A percentile compares a stretch with the other conserved stretches of the same genome.
These are phyloP conservation scores for Annulohypoxylon moriforme DNA, from an alignment of 495 filamentous ascomycete species.

Conservation along the genomic window DNA sequence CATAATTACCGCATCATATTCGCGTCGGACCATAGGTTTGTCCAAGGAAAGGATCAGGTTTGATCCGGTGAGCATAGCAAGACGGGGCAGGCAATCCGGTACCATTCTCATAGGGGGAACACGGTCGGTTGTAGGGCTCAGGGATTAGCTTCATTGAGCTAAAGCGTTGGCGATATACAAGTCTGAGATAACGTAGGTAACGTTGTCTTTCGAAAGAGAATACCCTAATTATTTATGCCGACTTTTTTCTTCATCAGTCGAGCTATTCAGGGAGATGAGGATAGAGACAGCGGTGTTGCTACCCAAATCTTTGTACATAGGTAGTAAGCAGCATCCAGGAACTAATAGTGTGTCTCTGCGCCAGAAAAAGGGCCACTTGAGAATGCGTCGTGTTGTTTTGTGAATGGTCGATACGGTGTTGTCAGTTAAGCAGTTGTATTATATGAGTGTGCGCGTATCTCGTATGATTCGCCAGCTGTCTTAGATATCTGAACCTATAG, in stretches of 20 bases:
- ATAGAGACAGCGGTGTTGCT: constrained; percentile 24
- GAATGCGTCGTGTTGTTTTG: constrained; percentile 24
- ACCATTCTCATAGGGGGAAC: constrained; percentile 28
- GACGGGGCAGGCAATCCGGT: constrained; percentile 29
- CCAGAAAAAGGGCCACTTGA: constrained; percentile 9
- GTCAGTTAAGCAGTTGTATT: not conserved
- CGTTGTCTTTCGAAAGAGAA: constrained; percentile 29
- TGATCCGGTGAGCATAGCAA: constrained; percentile 22
- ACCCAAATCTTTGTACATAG: constrained; percentile 38
- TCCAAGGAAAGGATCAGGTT: constrained; percentile 7
- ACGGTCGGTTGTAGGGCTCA: constrained; percentile 25
- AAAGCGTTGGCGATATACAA: constrained; percentile 15
- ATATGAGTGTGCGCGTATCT: not conserved
- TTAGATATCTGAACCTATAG: not conserved
- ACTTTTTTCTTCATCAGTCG: constrained; percentile 8
- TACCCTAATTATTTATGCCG: constrained; percentile 23
- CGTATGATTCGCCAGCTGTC: not conserved
- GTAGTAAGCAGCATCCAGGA: constrained; percentile 28
- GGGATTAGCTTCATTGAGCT: constrained; percentile 7
- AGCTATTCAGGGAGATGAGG: constrained; percentile 6
- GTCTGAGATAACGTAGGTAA: constrained; percentile 11
- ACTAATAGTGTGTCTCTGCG: constrained; percentile 26
- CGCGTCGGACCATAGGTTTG: not conserved
- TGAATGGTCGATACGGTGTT: constrained; percentile 28
- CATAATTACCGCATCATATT: constrained; percentile 28